These are phyloP conservation scores for Ophiostoma sp. DNA, from an alignment of 2,329 filamentous ascomycete genomes.

Conservation along the genomic window DNA sequence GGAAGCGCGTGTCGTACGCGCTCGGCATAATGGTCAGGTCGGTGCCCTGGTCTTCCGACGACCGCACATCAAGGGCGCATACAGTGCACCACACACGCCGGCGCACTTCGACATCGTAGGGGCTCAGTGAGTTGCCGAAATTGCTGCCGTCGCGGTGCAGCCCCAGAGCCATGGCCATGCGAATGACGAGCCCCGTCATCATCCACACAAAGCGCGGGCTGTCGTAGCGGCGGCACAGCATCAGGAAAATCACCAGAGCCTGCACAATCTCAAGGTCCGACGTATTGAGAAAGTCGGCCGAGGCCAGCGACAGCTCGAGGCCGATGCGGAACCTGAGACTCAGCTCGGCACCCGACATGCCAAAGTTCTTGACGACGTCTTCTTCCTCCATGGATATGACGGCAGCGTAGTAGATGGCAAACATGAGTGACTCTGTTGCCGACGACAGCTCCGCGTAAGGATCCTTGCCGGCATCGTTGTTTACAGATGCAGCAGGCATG, in stretches of 20 bases:
- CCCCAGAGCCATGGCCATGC: constrained; percentile 56
- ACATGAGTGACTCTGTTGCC: constrained; percentile 49
- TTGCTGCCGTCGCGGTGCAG: constrained; percentile 52
- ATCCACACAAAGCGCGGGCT: constrained; percentile 55
- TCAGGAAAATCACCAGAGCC: constrained; percentile 53
- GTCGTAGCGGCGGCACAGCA: constrained; percentile 44
- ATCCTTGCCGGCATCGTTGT: constrained; percentile 18
- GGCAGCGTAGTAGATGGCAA: constrained; percentile 53
- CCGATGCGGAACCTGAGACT: constrained; percentile 48
- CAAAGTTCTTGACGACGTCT: constrained; percentile 45
- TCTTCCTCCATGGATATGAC: constrained; percentile 54
- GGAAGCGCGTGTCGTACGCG: constrained; percentile 46
- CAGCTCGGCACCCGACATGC: constrained; percentile 42
- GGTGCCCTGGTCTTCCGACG: constrained; percentile 46
- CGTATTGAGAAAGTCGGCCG: constrained; percentile 53
- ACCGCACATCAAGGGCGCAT: constrained; percentile 50
- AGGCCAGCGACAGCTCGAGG: constrained; percentile 52
- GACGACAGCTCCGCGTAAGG: constrained; percentile 33
- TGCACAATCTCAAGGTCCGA: constrained; percentile 54
- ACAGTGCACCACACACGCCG: constrained; percentile 59
- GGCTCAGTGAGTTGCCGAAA: constrained; percentile 43
- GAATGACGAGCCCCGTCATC: constrained; percentile 52
- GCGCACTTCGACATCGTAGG: constrained; percentile 57
- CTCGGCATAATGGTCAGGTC: constrained; percentile 41
- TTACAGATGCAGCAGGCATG: background rate